Conservation (phyloP, 495 filamentous ascomycete species). For the Alectoria sarmentosa region DNA sequence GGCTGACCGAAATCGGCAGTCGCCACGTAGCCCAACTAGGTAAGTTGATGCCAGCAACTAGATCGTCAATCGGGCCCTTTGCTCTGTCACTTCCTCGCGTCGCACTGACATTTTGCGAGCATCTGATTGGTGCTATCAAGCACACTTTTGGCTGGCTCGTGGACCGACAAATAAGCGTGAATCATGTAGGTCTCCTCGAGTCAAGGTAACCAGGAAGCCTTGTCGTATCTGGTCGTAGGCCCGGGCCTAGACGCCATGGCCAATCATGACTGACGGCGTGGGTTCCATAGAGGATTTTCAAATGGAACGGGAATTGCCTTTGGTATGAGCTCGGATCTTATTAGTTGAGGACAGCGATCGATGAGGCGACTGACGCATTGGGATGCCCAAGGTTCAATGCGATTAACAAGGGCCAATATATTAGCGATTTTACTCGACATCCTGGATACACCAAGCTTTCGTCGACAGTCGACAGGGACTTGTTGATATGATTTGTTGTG, state of each 20-base stretch:
- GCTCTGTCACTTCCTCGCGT: not conserved
- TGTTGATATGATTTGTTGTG: not conserved
- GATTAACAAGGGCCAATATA: conserved; percentile 26
- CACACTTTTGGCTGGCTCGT: not conserved
- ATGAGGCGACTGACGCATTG: conserved; percentile 20
- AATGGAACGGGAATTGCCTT: conserved; percentile 17
- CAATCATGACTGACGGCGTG: conserved; percentile 50
- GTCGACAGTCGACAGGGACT: conserved; percentile 5
- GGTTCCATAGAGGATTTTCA: conserved; percentile 23
- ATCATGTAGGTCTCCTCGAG: conserved; percentile 21
- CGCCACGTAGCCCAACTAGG: not conserved
- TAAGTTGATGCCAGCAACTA: no score
- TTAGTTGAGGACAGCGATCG: conserved; percentile 16
- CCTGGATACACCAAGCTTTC: conserved; percentile 26
- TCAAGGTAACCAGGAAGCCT: not conserved
- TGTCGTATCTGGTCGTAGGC: conserved; percentile 20
- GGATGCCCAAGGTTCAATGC: conserved; percentile 27
- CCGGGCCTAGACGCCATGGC: conserved; percentile 51
- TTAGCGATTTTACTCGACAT: conserved; percentile 24
- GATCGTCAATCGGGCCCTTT: not conserved
- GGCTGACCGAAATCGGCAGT: not conserved
- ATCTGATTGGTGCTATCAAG: not conserved
- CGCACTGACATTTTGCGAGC: not conserved
- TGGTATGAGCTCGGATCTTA: conserved; percentile 24
- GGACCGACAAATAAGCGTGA: conserved; percentile 26